phyloP scores from a whole-genome alignment of 176 grass and related monocot genomes.

The Hyparrhenia diplandra region DNA sequence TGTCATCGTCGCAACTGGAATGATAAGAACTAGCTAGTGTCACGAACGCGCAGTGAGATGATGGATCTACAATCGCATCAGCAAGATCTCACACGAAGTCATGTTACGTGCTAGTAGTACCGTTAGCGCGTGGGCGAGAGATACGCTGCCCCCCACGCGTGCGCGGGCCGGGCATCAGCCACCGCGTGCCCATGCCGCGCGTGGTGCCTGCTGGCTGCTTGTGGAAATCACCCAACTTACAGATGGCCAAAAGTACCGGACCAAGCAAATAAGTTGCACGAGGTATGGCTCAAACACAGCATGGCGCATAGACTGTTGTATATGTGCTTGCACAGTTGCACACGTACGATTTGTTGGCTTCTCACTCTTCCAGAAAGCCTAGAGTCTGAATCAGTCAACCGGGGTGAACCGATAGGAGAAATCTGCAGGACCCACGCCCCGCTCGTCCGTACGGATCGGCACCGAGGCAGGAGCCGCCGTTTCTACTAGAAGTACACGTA shows the following conservation, averaged over 20 bases:
- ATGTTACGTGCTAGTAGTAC: neutral
- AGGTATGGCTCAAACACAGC: no score
- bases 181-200: neutral
- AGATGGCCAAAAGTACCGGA: no score
- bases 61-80: neutral
- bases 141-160: neutral
- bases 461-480: no score
- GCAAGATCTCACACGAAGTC: neutral
- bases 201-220: neutral
- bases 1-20: neutral
- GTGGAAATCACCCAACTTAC: neutral
- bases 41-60: neutral
- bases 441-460: neutral
- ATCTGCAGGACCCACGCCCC: neutral
- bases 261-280: no score
- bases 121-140: neutral
- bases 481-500: neutral
- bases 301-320: no score
- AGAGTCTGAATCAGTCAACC: no score
- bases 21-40: neutral
- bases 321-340: no score
- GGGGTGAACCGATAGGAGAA: neutral
- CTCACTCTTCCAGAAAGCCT: no score
- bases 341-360: no score
- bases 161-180: neutral